A percentile compares a stretch with the other conserved stretches of the same genome.
phyloP scores from a whole-genome alignment of 148 eudicot genomes.

The Simmondsia chinensis region DNA sequence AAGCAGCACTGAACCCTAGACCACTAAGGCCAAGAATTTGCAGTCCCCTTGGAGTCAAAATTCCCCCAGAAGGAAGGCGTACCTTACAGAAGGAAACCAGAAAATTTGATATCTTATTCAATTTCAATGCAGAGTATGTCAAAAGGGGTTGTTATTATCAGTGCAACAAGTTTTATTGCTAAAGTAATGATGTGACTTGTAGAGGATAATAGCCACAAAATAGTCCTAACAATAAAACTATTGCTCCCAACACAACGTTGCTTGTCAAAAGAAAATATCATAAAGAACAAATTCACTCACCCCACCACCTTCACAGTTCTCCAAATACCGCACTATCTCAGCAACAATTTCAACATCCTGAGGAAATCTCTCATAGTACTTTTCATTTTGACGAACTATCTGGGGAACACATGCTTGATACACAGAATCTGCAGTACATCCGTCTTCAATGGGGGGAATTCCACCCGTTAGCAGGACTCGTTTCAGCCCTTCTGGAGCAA shows the following conservation, averaged over 20 bases:
- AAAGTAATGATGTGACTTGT: too few relatives aligned
- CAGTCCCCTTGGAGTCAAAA: constrained; percentile 76
- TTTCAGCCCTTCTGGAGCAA: constrained; percentile 86
- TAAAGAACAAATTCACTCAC: constrained; percentile 25
- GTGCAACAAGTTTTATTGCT: too few relatives aligned
- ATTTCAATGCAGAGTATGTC: not conserved
- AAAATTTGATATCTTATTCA: not conserved
- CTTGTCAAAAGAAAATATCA: not conserved
- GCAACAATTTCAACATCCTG: constrained; percentile 65
- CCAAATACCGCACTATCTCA: constrained; percentile 59
- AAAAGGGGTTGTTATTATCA: too few relatives aligned
- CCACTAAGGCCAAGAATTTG: constrained; percentile 86
- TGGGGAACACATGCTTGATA: constrained; percentile 66
- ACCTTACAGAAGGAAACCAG: constrained; percentile 32
- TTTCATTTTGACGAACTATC: constrained; percentile 56
- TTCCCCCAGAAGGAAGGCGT: constrained; percentile 87
- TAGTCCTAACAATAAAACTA: too few relatives aligned
- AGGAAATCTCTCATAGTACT: constrained; percentile 85
- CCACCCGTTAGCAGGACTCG: constrained; percentile 95
- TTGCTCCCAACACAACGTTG: too few relatives aligned
- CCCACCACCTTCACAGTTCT: constrained; percentile 75
- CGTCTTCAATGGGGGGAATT: constrained; percentile 68
- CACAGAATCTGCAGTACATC: constrained; percentile 74
- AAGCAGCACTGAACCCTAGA: constrained; percentile 80
- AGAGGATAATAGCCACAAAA: too few relatives aligned